phyloP scores from a whole-genome alignment of 192 early-diverging fungal species.

The Entophlyctis helioformis region DNA sequence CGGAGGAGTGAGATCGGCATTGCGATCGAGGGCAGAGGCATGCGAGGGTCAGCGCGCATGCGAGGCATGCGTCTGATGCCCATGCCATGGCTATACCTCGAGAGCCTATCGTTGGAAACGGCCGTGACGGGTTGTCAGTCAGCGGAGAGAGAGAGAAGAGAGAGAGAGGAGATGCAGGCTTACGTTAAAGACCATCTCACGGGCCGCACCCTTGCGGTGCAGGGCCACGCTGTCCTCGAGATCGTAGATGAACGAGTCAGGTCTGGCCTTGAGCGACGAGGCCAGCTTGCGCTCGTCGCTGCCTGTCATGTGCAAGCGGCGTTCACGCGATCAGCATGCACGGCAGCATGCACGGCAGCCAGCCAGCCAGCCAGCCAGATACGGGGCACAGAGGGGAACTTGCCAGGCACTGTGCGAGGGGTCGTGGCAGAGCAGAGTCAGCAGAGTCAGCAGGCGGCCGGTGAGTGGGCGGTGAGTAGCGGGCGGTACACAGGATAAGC shows the following conservation, averaged over 20 bases:
- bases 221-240: slow-evolving; percentile 83
- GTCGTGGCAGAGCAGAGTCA: not conserved
- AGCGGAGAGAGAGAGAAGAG: too few relatives aligned
- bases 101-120: too few relatives aligned
- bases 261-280: slow-evolving; percentile 52
- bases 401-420: not conserved
- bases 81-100: too few relatives aligned
- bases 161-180: too few relatives aligned
- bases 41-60: too few relatives aligned
- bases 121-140: too few relatives aligned
- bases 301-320: slow-evolving; percentile 2
- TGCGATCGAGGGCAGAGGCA: too few relatives aligned
- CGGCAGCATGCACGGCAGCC: not conserved
- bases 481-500: too few relatives aligned
- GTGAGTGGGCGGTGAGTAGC: not conserved
- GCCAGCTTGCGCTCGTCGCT: slow-evolving; percentile 83
- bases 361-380: too few relatives aligned
- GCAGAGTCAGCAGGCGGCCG: not conserved
- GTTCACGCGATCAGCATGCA: not conserved
- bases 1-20: too few relatives aligned
- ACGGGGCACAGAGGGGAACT: not conserved
- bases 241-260: slow-evolving; percentile 84
- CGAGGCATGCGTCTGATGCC: too few relatives aligned
- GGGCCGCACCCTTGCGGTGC: slow-evolving; percentile 68
- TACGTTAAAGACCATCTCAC: slow-evolving; percentile 61